Base-by-base conservation (phyloP, 1,139 yeast genomes). In the Saccharomyces hybrid region DNA sequence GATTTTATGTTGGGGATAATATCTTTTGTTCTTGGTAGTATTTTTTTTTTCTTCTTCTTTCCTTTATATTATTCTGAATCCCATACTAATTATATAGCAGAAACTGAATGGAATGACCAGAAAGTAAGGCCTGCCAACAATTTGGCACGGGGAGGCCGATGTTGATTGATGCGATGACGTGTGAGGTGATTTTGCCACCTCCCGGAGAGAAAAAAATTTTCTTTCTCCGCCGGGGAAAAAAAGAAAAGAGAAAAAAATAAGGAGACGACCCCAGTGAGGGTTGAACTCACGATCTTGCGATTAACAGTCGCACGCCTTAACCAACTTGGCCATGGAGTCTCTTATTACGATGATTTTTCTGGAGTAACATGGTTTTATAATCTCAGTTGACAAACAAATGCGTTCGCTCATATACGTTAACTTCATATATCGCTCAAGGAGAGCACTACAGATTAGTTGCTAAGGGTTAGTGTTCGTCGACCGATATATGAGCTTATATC, bases 271-370 rank as follows among this genome's bases (percentile, higher is more conserved):
- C 55, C 65, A 58, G 64, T 56, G 65, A 62, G 65, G 65, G 58
- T 62, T 61, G 65, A 62, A 62, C 65, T 62, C 65, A 56, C 64
- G 65, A 62, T 62, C 65, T 62, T 62, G 65, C 65, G 65, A 62
- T 62, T 62, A 62, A 62, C 65, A 62, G 65, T 62, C 65, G 65
- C 65, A 62, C 65, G 65, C 63, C 63, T 60, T 60, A 60, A 60
- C 63, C 63, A 60, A 59, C 63, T 61, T 62, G 65, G 65, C 65
- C 65, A 62, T 58, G 65, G 55, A 62, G 64, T 61, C 64, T 7
- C 27, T 30, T 46, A 28, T 27, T 16, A n/a, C 6, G 9, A 34
- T 28, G 2, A 8, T 5, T 23, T 23, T 23, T 5, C 5, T 5
- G 5, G 25, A 23, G 5, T 20, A 20, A 20, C 23, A 20, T 20